Evolutionary conservation across 169 alveolate species (phyloP), one percentile per base, ranked within the genome.

Genomic region (Babesia bigemina): DNA sequence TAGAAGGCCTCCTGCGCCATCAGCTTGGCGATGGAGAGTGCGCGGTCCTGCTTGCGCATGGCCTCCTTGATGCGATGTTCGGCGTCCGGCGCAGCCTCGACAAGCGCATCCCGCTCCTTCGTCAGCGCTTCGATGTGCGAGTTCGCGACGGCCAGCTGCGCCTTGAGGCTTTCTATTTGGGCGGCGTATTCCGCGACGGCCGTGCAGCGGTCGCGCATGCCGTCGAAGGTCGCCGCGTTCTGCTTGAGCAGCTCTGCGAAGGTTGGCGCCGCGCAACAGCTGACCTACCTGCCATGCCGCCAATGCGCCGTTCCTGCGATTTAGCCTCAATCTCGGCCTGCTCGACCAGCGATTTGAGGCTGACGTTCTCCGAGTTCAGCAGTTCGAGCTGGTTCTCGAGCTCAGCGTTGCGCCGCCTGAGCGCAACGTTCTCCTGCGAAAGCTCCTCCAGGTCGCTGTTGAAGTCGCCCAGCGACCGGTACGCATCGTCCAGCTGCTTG

Each of bases 41-140:
- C 88, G 28, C 84, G 59, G 49, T 81, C 88, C 61, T 81, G 79
- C 61, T 78, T 56, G 53, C 50, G 62, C 42, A 81, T 9, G 1
- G 88, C 88, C 61, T 81, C 78, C 55, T 29, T 17, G 8, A 81
- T 70, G 63, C 88, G 75, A 33, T 81, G 21, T 26, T 81, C 76
- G 36, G 50, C 53, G 26, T 47, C 67, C 55, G 49, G 44, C 10
- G 19, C 24, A 11, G 26, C 26, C 16, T 10, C 55, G n/a, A 48
- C 21, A 16, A 55, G 24, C 49, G 67, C 53, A 57, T 81, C 79
- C 24, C 88, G 62, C 58, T 81, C 88, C 66, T 63, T 48, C n/a
- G 42, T 72, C 13, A 81, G 42, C 57, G 70, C 52, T 33, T 61
- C 73, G 21, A 81, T 59, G 53, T 71, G 79, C 19, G 44, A 60